Base-by-base conservation (phyloP, 768 basidiomycete genomes). In the Kwoniella bestiolae region DNA sequence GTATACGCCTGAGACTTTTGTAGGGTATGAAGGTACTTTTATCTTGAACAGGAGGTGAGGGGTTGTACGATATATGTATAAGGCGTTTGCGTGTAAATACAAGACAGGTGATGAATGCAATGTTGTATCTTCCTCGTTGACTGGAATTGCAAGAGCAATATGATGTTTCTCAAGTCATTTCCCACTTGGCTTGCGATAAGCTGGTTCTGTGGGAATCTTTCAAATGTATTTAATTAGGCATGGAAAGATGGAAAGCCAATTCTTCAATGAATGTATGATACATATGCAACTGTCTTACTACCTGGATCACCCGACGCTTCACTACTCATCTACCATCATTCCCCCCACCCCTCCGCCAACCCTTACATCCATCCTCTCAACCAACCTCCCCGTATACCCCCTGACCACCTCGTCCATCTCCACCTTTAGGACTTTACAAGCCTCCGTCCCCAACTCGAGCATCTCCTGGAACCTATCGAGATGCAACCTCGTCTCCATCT, bases 401-500 rank as follows among this genome's bases (percentile, higher is more conserved):
- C 85, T 85, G 53, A 95, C 85, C 1, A 89, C 89, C 31, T 79
- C 80, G 73, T 86, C 89, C 92, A 96, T 95, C 83, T 95, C 94
- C 56, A 81, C 83, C 70, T 92, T 90, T 31, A 98, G 83, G 31
- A 91, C 87, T 68, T 85, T 85, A 6, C 89, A 87, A 8, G 90
- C 93, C 60, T 92, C 88, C 31, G 87, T 85, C 0, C 90, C 93
- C 56, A 94, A 80, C 70, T 84, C 83, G 71, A 97, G 87, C 71
- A 97, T 87, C 75, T 94, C 94, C 78, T 91, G 91, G 71, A 98
- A 96, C 58, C 92, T 85, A 73, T 94, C 93, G 9, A 94, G 88
- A 73, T 92, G 92, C 64, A 99, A 80, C n/a, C 94, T 84, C 16
- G 93, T 94, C 81, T 98, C 96, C 88, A 97, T 90, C 56, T 89